phyloP scores from a whole-genome alignment of 768 basidiomycete species.

The Russula sp. region DNA sequence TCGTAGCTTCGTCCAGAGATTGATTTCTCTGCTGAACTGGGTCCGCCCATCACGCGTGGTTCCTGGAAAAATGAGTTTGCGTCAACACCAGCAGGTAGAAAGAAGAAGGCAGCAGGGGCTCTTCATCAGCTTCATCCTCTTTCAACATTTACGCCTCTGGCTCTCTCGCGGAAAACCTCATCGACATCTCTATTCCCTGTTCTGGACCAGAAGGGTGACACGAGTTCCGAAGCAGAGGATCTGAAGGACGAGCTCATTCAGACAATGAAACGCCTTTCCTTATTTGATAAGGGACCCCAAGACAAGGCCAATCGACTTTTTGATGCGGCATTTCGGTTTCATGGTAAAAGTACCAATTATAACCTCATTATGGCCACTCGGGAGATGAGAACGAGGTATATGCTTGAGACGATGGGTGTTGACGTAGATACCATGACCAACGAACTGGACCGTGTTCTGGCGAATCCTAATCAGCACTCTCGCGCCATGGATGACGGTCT shows the following conservation, averaged over 20 bases:
- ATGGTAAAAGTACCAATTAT: constrained; percentile 16
- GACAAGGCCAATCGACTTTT: constrained; percentile 16
- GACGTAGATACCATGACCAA: background rate
- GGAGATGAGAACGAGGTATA: constrained; percentile 5
- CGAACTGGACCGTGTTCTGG: background rate
- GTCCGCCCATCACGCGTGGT: constrained; percentile 52
- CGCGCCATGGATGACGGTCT: background rate
- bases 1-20: constrained; percentile 52
- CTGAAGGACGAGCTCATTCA: background rate
- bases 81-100: background rate
- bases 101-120: background rate
- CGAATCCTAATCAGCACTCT: background rate
- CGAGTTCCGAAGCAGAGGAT: constrained; percentile 6
- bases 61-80: constrained; percentile 46
- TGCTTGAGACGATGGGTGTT: constrained; percentile 4
- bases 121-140: constrained; percentile 6
- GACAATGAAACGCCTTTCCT: constrained; percentile 12
- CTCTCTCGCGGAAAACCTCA: constrained; percentile 2
- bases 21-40: constrained; percentile 57
- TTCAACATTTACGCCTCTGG: constrained; percentile 1
- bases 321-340: constrained; percentile 16
- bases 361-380: constrained; percentile 9
- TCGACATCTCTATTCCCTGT: background rate
- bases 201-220: background rate
- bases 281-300: constrained; percentile 9